Evolutionary conservation across 106 monocot species (phyloP).

Genomic region (Platanthera zijinensis): DNA sequence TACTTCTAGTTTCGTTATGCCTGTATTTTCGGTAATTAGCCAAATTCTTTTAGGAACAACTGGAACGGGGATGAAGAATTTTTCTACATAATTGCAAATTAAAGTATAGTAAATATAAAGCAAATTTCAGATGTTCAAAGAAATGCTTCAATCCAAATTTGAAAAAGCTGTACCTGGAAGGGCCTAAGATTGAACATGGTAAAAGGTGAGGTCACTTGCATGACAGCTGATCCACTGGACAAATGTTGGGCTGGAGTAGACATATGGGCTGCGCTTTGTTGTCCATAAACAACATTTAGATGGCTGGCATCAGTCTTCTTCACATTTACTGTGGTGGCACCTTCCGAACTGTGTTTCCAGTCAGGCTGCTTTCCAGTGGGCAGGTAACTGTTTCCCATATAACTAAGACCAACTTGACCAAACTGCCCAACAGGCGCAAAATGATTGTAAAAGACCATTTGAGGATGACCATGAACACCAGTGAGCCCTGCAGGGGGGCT

Average conservation of each 20-base stretch:
- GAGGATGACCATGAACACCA: conserved; percentile 75
- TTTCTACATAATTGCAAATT: no score
- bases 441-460: conserved; percentile 94
- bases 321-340: conserved; percentile 19
- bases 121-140: not conserved
- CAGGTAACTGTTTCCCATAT: conserved; percentile 79
- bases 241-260: conserved; percentile 55
- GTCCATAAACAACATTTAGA: conserved; percentile 39
- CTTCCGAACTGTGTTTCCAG: conserved; percentile 65
- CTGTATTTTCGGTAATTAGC: not conserved
- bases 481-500: conserved; percentile 69
- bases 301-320: conserved; percentile 34
- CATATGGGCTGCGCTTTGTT: conserved; percentile 25
- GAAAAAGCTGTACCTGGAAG: conserved; percentile 61
- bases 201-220: conserved; percentile 69
- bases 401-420: conserved; percentile 70
- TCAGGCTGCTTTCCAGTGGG: conserved; percentile 81
- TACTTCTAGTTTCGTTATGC: not conserved
- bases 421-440: conserved; percentile 87
- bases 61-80: no score
- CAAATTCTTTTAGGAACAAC: no score
- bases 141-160: conserved; percentile 1
- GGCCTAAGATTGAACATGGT: conserved; percentile 75
- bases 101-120: not conserved
- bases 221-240: conserved; percentile 54